Base-by-base conservation (phyloP, 2,329 filamentous ascomycete species). In the Aurifilum marmelostoma region DNA sequence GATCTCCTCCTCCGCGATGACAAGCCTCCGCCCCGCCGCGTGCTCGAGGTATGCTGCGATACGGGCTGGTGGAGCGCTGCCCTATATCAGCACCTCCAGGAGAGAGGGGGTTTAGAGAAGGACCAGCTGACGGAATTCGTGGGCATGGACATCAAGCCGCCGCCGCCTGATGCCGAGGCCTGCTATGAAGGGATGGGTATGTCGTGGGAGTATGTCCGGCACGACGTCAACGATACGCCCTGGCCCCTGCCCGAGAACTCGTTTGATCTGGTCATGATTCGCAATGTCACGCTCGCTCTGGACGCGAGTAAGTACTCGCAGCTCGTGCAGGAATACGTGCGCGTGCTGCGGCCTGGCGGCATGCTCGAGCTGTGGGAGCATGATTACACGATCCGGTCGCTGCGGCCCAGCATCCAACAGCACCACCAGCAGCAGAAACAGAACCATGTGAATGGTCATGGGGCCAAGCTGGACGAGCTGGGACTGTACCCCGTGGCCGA, bases 351-450 rank as follows among this genome's bases (percentile, higher is more conserved):
- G 72, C 84, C 85, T 1, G 88, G 87, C 5, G 89, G 89, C 3
- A 82, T 84, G 6, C 76, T 91, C 32, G 89, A 91, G 73, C 80
- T 90, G 47, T 90, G 88, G 88, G 88, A 89, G 74, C 84, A 84
- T 4, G 88, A 90, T 76, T 83, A 87, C 76, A 82, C 86, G n/a
- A 84, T 90, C 70, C 84, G 88, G 58, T 87, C 86, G 4, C 78
- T 91, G 66, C 80, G 70, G 85, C 21, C 79, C 84, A 29, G 76
- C 80, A 14, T 89, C 85, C 27, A 84, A 89, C 86, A 0, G 85
- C 85, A 3, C 90, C 89, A 52, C 7, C 47, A 27, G 50, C 11
- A 27, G 11, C 50, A 54, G 50, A n/a, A 84, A 82, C 12, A 63
- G 34, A 89, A 87, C 8, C 89, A 88, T 74, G 82, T 3, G 4